These are phyloP conservation scores for Phytophthora cryptogea DNA, from an alignment of 352 stramenopile species.

Conservation along the genomic window DNA sequence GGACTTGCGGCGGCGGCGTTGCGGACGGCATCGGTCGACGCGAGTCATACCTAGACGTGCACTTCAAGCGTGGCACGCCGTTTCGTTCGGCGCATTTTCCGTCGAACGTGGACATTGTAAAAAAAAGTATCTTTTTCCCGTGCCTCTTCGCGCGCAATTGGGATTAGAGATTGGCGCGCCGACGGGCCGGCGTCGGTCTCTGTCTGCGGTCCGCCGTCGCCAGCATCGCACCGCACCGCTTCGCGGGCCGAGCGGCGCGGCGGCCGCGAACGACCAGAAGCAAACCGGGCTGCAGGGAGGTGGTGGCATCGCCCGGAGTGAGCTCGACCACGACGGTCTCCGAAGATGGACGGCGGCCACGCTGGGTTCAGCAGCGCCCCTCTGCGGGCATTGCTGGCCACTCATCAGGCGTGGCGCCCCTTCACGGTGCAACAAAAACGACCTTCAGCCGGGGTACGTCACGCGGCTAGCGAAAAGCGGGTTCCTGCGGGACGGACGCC, in stretches of 20 bases:
- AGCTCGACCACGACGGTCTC: too few species aligned
- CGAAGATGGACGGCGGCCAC: neutral
- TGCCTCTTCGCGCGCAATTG: conserved; percentile 30
- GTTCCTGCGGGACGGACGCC: neutral
- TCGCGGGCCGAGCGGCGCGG: conserved; percentile 9
- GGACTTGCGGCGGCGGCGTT: neutral
- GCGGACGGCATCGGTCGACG: neutral
- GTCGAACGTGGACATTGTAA: conserved; percentile 29
- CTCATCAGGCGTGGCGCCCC: conserved; percentile 15
- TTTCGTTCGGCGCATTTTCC: conserved; percentile 44
- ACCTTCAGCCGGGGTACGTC: neutral
- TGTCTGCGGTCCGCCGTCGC: neutral
- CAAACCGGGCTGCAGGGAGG: neutral
- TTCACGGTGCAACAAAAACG: conserved; percentile 29
- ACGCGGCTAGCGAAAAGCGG: conserved; percentile 1
- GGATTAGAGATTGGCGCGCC: neutral
- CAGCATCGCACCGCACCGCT: conserved; percentile 5
- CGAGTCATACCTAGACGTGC: neutral
- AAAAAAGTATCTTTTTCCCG: conserved; percentile 40
- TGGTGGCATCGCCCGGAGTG: neutral
- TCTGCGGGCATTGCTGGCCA: conserved; percentile 13
- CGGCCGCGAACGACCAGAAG: neutral
- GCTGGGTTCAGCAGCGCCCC: conserved; percentile 19
- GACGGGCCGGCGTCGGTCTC: neutral
- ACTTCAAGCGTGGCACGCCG: conserved; percentile 31